Evolutionary conservation across 345 rosid genomes (phyloP), one percentile per base, ranked within the genome.

Genomic region (Carallia brachiata): DNA sequence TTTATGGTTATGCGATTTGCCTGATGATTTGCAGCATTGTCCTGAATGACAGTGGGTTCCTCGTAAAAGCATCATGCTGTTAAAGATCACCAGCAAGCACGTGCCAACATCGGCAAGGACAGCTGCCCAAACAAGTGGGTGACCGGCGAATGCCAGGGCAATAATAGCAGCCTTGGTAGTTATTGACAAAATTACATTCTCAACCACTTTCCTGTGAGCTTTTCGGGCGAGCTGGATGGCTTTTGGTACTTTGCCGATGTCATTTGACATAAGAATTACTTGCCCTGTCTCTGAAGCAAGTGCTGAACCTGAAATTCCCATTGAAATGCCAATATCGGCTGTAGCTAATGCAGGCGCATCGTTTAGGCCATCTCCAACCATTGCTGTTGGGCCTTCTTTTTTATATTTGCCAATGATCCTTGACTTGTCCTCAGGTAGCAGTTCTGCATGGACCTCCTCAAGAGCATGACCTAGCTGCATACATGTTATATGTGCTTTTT

Each of bases 291-390:
- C 91, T 17, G 85, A 90, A 36, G 97, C 96, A 15, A 90, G 94
- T 1, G 99, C 92, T 0, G 99, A 95, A 61, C 97, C 96, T 0
- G 98, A 92, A 52, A 95, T 62, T 1, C 99, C 98, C 99, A 89
- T 95, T 0, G 99, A 92, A 19, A 95, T 89, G 6, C 99, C 99
- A 30, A 92, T 86, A 66, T 92, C 90, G 0, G 98, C 92, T 17
- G 86, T 82, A n/a, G 97, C 98, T 68, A 95, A 81, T 34, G 99
- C 97, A 4, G 97, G 99, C 9, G 99, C 96, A 70, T 95, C 99
- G 18, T 95, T 95, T 10, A 95, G 28, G 1, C 97, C 99, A 69
- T 95, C 98, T 63, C 98, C 99, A 27, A 90, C 81, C 99, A 92
- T 95, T 4, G 80, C 88, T 0, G 93, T 88, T 75, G 78, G 63